Conservation (phyloP, 2,329 filamentous ascomycete species). For the Hymenoscyphus repandus region DNA sequence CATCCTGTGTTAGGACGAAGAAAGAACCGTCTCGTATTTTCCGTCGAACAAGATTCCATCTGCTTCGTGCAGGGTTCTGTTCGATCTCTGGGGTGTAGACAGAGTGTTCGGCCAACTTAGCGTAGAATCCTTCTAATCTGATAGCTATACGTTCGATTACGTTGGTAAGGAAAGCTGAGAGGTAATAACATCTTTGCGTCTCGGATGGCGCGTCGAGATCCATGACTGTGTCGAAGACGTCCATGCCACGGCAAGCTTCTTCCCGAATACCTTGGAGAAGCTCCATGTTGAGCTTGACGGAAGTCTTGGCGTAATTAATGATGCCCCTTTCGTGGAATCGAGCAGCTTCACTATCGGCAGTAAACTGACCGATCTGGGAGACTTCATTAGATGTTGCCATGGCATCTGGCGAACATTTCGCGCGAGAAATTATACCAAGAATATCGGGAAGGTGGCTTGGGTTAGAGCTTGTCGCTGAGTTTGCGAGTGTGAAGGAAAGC, state of each 20-base stretch:
- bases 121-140: conserved; percentile 46
- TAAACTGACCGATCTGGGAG: conserved; percentile 44
- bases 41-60: conserved; percentile 46
- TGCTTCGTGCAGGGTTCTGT: conserved; percentile 45
- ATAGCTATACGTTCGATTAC: conserved; percentile 49
- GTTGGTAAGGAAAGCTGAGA: conserved; percentile 43
- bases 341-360: conserved; percentile 40
- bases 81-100: conserved; percentile 48
- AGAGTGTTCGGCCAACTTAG: conserved; percentile 43
- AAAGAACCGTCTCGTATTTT: conserved; percentile 46
- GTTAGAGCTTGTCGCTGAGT: conserved; percentile 27
- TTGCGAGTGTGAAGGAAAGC: conserved; percentile 44
- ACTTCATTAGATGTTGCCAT: conserved; percentile 42
- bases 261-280: conserved; percentile 49
- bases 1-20: conserved; percentile 41
- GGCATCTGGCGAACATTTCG: conserved; percentile 42
- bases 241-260: conserved; percentile 49
- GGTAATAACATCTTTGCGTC: conserved; percentile 34
- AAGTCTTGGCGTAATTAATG: conserved; percentile 43
- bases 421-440: conserved; percentile 37
- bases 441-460: conserved; percentile 39
- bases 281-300: conserved; percentile 46
- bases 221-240: conserved; percentile 45
- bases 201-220: conserved; percentile 36
- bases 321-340: conserved; percentile 49